These are phyloP conservation scores for Leucogyrophana mollusca DNA, from an alignment of 768 basidiomycete species.

Conservation along the genomic window DNA sequence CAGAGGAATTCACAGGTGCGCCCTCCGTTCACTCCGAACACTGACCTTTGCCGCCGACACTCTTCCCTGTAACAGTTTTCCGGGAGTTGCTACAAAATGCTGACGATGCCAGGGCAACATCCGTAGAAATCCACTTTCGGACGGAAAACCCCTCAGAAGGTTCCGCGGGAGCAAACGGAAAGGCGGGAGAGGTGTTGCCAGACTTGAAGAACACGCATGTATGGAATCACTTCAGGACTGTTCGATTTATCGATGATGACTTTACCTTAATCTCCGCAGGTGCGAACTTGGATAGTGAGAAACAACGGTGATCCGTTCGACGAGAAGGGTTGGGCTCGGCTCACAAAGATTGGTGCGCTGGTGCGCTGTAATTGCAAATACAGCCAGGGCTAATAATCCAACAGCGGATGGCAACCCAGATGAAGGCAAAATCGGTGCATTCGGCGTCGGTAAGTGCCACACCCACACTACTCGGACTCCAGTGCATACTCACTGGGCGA, in stretches of 20 bases:
- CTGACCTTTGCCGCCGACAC: too few relatives aligned
- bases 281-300: conserved; percentile 38
- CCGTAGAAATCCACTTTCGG: conserved; percentile 36
- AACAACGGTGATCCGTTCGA: conserved; percentile 50
- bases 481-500: too few relatives aligned
- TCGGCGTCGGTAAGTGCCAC: conserved; percentile 27
- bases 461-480: too few relatives aligned
- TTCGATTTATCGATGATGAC: too few relatives aligned
- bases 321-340: conserved; percentile 44
- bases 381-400: not conserved
- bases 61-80: too few relatives aligned
- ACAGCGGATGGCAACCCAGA: conserved; percentile 54
- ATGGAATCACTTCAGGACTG: too few relatives aligned
- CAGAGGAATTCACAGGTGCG: conserved; percentile 14
- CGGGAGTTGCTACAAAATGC: conserved; percentile 59
- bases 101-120: conserved; percentile 43
- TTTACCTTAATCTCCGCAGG: conserved; percentile 15
- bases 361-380: not conserved
- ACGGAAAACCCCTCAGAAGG: conserved; percentile 16
- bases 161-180: not conserved
- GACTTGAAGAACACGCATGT: conserved; percentile 7
- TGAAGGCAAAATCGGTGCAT: conserved; percentile 51
- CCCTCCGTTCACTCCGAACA: not conserved
- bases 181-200: not conserved
- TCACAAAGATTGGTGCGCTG: conserved; percentile 41